These are phyloP conservation scores for Echinosophora koreensis DNA, from an alignment of 306 rosid genomes.

Conservation along the genomic window DNA sequence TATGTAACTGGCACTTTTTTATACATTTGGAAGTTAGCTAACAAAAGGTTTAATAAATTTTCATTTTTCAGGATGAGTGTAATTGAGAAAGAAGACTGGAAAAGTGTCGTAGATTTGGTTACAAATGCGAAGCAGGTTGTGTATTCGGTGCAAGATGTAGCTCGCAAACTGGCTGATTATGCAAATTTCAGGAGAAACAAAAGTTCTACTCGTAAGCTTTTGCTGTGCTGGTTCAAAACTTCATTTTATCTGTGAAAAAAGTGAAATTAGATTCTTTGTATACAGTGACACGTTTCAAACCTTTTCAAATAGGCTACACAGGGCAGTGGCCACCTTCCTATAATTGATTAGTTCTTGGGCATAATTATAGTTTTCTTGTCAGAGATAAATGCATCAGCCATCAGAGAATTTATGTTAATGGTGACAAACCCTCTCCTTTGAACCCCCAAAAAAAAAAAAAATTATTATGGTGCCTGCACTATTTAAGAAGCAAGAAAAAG, in stretches of 20 bases:
- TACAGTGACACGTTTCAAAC: slow-evolving; percentile 5
- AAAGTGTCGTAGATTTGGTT: slow-evolving; percentile 70
- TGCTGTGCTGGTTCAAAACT: slow-evolving; percentile 8
- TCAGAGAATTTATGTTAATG: slow-evolving; percentile 10
- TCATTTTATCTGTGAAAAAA: background rate
- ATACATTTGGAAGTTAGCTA: slow-evolving; percentile 38
- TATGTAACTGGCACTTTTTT: slow-evolving; percentile 12
- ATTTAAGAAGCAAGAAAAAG: slow-evolving; percentile 1
- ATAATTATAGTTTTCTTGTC: background rate
- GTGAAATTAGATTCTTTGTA: slow-evolving; percentile 33
- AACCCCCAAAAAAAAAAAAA: too few relatives aligned
- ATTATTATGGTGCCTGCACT: too few relatives aligned
- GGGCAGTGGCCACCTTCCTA: background rate
- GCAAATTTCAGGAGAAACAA: slow-evolving; percentile 70
- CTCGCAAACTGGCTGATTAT: slow-evolving; percentile 79
- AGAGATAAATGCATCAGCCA: background rate
- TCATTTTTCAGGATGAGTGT: slow-evolving; percentile 69
- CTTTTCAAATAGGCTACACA: slow-evolving; percentile 1
- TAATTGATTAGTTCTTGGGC: background rate
- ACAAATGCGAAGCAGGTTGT: slow-evolving; percentile 91
- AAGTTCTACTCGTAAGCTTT: slow-evolving; percentile 58
- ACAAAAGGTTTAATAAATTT: slow-evolving; percentile 43
- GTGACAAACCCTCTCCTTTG: background rate
- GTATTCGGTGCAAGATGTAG: slow-evolving; percentile 86
- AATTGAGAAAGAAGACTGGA: slow-evolving; percentile 90